These are phyloP conservation scores for Arachis stenosperma DNA, from an alignment of 306 rosid species.

Conservation along the genomic window DNA sequence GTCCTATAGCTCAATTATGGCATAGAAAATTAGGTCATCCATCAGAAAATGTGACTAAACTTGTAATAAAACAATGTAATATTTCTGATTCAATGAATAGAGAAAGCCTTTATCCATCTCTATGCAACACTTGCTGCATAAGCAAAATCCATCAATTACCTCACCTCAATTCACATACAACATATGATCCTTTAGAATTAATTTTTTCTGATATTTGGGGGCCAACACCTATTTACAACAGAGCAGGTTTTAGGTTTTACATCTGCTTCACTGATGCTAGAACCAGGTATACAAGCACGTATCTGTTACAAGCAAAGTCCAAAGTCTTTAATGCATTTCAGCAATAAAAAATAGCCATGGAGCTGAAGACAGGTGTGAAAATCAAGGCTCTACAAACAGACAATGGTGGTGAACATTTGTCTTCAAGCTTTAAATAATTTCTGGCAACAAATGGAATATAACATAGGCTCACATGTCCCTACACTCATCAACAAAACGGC, in stretches of 20 bases:
- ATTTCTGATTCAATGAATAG: not conserved
- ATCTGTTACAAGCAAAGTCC: not conserved
- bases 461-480: not conserved
- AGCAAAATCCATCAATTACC: not conserved
- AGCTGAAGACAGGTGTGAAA: not conserved
- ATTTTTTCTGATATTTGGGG: not conserved
- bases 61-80: not conserved
- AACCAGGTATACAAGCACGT: not conserved
- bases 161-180: fast-evolving
- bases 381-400: not conserved
- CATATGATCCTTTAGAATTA: not conserved
- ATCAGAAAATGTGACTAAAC: too few relatives aligned
- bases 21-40: not conserved
- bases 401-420: not conserved
- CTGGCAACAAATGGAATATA: not conserved
- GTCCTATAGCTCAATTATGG: too few relatives aligned
- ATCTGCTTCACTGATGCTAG: not conserved
- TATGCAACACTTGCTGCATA: not conserved
- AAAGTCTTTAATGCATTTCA: too few relatives aligned
- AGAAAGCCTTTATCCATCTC: not conserved
- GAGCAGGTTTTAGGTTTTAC: not conserved
- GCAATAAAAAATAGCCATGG: too few relatives aligned
- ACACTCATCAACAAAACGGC: not conserved
- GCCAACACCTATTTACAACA: not conserved
- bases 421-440: not conserved